Evolutionary conservation across 768 basidiomycete species (phyloP).

Genomic region (Boletus subparvulus): DNA sequence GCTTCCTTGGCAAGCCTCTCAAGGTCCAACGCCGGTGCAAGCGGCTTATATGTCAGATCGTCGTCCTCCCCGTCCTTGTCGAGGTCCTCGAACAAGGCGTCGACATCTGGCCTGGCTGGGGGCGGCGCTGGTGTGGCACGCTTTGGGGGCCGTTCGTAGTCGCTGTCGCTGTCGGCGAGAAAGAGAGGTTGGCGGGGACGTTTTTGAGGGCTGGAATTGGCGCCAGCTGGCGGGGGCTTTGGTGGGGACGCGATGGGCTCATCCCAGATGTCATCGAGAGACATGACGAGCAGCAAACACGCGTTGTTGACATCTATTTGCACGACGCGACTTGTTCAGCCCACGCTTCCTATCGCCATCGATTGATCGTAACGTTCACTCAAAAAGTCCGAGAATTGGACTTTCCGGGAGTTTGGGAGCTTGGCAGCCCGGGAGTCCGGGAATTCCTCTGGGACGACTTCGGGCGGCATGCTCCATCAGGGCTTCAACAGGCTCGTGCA

Average conservation of each 20-base stretch:
- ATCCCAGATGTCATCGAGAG: slow-evolving; percentile 63
- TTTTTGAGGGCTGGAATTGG: slow-evolving; percentile 20
- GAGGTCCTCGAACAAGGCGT: slow-evolving; percentile 46
- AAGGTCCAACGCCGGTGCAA: slow-evolving; percentile 53
- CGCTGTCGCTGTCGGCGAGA: slow-evolving; percentile 46
- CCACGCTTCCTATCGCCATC: no score
- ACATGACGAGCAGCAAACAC: slow-evolving; percentile 21
- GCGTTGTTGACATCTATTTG: slow-evolving; percentile 33
- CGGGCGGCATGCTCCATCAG: no score
- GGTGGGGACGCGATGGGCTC: slow-evolving; percentile 39
- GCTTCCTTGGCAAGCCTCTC: slow-evolving; percentile 55
- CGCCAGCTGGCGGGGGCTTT: slow-evolving; percentile 19
- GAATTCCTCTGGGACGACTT: no score
- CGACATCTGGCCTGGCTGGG: slow-evolving; percentile 31
- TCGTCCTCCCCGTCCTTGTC: slow-evolving; percentile 50
- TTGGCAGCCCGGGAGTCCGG: no score
- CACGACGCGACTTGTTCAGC: not conserved
- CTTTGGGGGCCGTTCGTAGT: slow-evolving; percentile 38
- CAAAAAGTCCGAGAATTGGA: no score
- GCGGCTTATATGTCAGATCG: slow-evolving; percentile 42
- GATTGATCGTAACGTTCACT: no score
- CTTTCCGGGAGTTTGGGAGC: no score
- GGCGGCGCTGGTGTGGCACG: slow-evolving; percentile 22
- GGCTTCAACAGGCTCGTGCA: no score
- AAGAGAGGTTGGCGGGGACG: slow-evolving; percentile 51